Evolutionary conservation across 2,329 filamentous ascomycete genomes (phyloP), one percentile per base, ranked within the genome.

Genomic region (Trichophyton equinum): DNA sequence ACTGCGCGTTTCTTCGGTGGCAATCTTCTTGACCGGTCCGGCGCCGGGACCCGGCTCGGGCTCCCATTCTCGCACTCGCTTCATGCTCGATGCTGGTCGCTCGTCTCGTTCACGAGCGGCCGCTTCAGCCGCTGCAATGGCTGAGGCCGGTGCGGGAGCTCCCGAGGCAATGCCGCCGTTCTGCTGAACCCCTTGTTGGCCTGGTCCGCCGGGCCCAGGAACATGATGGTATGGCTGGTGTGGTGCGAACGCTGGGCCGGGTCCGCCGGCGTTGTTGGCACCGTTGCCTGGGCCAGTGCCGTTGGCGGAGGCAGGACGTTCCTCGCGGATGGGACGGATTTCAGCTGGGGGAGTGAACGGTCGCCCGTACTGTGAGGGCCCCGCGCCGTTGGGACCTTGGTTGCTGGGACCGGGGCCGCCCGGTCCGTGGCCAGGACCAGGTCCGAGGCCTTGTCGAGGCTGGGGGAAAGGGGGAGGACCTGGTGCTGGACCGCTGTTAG

Each of bases 51-150:
- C 79, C 3, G 85, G 76, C 40, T 95, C 90, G 40, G 92, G 87
- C 66, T 97, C 94, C 91, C 94, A 96, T 69, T 97, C 94, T 57
- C 91, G 86, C 72, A 85, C 82, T 62, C 94, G 84, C 80, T 99
- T 99, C 61, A 89, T 79, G 1, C 79, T 87, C 42, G 90, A 95
- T 0, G 86, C 76, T 18, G 91, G 89, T n/a, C 91, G 83, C 47
- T 85, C 83, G 61, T 95, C 87, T 63, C 81, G 74, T 56, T 86
- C 82, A 58, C 83, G 86, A 62, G 82, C 79, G 25, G 83, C 82
- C 62, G 83, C 81, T 69, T 92, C 87, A 55, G 86, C 85, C 53
- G 86, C 83, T 62, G 83, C 84, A 40, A 83, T 74, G 57, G 85
- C 84, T 63, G 84, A 82, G 33, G 86, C 81, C 65, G 85, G 86